Evolutionary conservation across 805 yeast species (phyloP), one percentile per base, ranked within the genome.

Genomic region (Diddensiella caesifluorescens): DNA sequence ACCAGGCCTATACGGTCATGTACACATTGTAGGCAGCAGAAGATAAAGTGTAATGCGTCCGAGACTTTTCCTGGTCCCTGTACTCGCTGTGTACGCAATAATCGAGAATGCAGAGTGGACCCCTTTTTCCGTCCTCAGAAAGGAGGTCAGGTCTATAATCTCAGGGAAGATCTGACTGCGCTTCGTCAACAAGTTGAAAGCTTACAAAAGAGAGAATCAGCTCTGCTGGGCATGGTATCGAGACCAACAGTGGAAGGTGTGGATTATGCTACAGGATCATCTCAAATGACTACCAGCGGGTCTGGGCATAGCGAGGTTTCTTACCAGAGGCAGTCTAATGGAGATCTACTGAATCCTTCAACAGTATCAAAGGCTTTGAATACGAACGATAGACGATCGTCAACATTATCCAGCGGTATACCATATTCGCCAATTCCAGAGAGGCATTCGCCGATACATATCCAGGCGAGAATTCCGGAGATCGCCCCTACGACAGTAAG

Each of bases 21-120:
- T 59, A 85, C 95, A 0, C 92, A 87, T 59, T 89, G 97, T 58
- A 76, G 97, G 39, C 96, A 89, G 59, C 96, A 88, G 61, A 89
- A 89, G 62, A 87, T 89, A 60, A 83, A 83, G 58, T 89, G 97
- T 63, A 86, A 89, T 58, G 97, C 97, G 1, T 75, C 86, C 2
- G 89, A 83, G 18, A 77, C 80, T 48, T 83, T 74, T 51, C 96
- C 96, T 0, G 67, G 69, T 4, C 83, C 95, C 0, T 89, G 97
- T 60, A 74, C 82, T 13, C 64, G 95, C 46, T 89, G 97, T 64
- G 80, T 77, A 40, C 71, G 83, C 56, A 82, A 84, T 84, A 80
- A 78, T 2, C 67, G 87, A 28, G 73, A 71, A 44, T 89, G 97
- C 66, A 90, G 83, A 53, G 84, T 89, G 19, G 95, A 89, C 62